Conservation (phyloP, 768 basidiomycete genomes). For the Boletus vinaceobasis region DNA sequence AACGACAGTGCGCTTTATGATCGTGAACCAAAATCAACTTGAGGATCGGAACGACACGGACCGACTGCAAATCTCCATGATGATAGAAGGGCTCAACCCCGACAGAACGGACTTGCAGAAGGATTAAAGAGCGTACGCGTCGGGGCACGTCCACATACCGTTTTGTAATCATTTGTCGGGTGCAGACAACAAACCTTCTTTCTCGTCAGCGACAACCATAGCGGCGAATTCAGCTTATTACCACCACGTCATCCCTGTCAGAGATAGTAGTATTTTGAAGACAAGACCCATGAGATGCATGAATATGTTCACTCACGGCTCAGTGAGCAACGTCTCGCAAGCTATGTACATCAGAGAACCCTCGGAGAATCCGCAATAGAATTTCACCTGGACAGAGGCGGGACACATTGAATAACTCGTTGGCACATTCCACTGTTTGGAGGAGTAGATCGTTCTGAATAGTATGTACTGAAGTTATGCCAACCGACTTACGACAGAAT, state of each 20-base stretch:
- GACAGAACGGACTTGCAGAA: slow-evolving; percentile 72
- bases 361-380: not conserved
- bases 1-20: slow-evolving; percentile 70
- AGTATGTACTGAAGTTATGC: not conserved
- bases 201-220: slow-evolving; percentile 1
- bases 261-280: not conserved
- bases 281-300: not conserved
- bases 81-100: slow-evolving; percentile 68
- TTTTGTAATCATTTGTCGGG: slow-evolving; percentile 90
- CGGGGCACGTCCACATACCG: slow-evolving; percentile 49
- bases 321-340: slow-evolving; percentile 75
- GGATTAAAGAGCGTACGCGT: slow-evolving; percentile 1
- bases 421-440: slow-evolving; percentile 72
- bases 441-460: not conserved
- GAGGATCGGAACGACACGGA: slow-evolving; percentile 24
- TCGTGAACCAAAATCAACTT: slow-evolving; percentile 1
- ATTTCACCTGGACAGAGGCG: slow-evolving; percentile 71
- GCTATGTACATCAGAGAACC: slow-evolving; percentile 40
- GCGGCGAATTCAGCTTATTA: slow-evolving; percentile 26
- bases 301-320: slow-evolving; percentile 53
- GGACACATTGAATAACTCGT: slow-evolving; percentile 73
- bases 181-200: slow-evolving; percentile 73
- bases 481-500: slow-evolving; percentile 59
- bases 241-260: slow-evolving; percentile 54
- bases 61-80: slow-evolving; percentile 83